A percentile compares a stretch with the other conserved stretches of the same genome.
Conservation (phyloP, 257 asterid species). For the Fraxinus americana region DNA sequence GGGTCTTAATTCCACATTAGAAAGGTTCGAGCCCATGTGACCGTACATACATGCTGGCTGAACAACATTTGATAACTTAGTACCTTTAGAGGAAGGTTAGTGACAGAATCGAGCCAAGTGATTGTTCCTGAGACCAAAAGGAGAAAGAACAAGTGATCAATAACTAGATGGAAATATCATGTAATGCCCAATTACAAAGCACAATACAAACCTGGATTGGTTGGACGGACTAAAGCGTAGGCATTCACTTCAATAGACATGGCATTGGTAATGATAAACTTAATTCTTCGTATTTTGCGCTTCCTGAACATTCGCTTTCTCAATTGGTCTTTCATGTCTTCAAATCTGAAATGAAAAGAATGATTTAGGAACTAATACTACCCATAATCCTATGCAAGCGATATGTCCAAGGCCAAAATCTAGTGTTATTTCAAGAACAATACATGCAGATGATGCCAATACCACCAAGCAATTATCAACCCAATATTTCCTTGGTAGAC, state of each 20-base stretch:
- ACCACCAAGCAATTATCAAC: conserved; percentile 6
- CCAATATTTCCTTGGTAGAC: conserved; percentile 11
- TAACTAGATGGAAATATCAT: conserved; percentile 7
- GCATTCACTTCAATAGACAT: conserved; percentile 74
- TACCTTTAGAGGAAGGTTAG: conserved; percentile 89
- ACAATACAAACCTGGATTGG: conserved; percentile 70
- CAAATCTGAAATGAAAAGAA: conserved; percentile 59
- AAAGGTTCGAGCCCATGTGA: not conserved
- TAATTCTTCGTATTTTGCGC: conserved; percentile 86
- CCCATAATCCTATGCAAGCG: not conserved
- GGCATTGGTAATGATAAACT: conserved; percentile 66
- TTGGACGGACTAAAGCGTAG: conserved; percentile 92
- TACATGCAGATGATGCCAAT: not conserved
- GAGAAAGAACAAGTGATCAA: conserved; percentile 30
- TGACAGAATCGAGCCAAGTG: conserved; percentile 91
- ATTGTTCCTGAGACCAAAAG: conserved; percentile 59
- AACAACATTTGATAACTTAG: conserved; percentile 1
- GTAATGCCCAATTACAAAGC: not conserved
- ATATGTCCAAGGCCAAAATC: conserved; percentile 3
- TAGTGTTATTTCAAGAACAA: conserved; percentile 13
- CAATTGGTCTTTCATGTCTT: conserved; percentile 82
- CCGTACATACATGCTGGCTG: not conserved
- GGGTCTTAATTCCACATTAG: conserved; percentile 21
- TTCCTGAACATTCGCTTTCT: conserved; percentile 91
- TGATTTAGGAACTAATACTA: conserved; percentile 10